Percentiles rank a stretch among this genome's conserved stretches.
phyloP scores from a whole-genome alignment of 176 grass and related monocot species.

The Otatea glauca region DNA sequence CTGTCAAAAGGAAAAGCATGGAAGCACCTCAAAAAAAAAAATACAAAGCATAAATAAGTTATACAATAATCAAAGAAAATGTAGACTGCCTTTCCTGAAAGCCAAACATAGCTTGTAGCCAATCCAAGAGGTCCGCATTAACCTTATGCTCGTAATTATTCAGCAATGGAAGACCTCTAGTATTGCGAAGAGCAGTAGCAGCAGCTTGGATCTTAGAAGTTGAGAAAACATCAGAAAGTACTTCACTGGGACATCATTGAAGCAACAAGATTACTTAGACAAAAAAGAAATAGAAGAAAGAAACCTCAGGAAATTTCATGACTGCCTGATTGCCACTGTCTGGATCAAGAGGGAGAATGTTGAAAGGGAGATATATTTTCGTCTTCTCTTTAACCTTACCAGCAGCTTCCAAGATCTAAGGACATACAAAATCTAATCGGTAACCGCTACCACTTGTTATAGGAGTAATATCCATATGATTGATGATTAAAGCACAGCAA shows the following conservation, averaged over 20 bases:
- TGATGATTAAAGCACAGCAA: conserved; percentile 24
- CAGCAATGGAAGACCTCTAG: conserved; percentile 80
- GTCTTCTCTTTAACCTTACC: conserved; percentile 89
- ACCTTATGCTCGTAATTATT: conserved; percentile 82
- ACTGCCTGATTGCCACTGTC: conserved; percentile 89
- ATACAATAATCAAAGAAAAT: conserved; percentile 19
- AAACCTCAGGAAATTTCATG: conserved; percentile 91
- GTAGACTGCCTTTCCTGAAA: conserved; percentile 79
- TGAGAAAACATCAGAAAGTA: conserved; percentile 41
- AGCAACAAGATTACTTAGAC: conserved; percentile 13
- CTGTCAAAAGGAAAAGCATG: too few species aligned
- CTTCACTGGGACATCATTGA: conserved; percentile 39
- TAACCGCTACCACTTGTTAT: conserved; percentile 2
- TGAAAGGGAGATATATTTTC: conserved; percentile 83
- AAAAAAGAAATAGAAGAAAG: conserved; percentile 4
- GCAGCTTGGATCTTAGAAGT: conserved; percentile 87
- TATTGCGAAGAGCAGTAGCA: conserved; percentile 79
- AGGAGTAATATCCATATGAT: conserved; percentile 29
- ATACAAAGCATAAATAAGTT: conserved; percentile 38
- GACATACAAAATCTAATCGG: conserved; percentile 25
- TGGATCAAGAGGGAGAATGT: conserved; percentile 96
- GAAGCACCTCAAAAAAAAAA: too few species aligned
- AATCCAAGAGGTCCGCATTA: conserved; percentile 91
- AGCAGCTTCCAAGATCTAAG: conserved; percentile 85
- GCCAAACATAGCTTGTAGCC: conserved; percentile 98